Evolutionary conservation across 2,329 filamentous ascomycete species (phyloP).

Genomic region (Fulvia fulva): DNA sequence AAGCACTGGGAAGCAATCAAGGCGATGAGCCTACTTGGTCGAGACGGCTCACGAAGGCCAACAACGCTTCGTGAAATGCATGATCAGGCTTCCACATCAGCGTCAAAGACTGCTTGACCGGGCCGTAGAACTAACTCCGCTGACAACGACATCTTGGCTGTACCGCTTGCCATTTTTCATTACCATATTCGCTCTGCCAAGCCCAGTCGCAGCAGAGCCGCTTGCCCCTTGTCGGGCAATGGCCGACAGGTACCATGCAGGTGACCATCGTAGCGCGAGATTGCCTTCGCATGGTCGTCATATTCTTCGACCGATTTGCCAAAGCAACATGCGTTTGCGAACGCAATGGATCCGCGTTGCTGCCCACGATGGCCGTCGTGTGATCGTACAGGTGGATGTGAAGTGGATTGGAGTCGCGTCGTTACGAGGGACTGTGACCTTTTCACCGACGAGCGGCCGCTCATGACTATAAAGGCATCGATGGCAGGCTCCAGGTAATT

Average conservation of each 20-base stretch:
- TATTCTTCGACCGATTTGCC: slow-evolving; percentile 1
- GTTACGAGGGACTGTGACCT: neutral
- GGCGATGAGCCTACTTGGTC: neutral
- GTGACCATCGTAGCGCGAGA: neutral
- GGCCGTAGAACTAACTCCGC: neutral
- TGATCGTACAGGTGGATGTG: neutral
- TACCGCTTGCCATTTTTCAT: slow-evolving; percentile 6
- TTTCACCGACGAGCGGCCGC: neutral
- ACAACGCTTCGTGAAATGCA: neutral
- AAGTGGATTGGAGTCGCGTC: neutral
- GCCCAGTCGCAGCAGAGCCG: slow-evolving; percentile 4
- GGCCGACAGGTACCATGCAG: slow-evolving; percentile 12
- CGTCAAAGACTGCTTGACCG: neutral
- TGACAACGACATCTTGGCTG: neutral
- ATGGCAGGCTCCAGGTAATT: neutral
- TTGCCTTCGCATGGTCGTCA: slow-evolving; percentile 7
- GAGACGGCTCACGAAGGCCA: neutral
- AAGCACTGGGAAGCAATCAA: neutral
- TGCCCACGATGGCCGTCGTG: neutral
- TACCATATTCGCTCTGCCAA: slow-evolving; percentile 9
- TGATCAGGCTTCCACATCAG: neutral
- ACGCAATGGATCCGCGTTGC: neutral
- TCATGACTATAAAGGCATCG: neutral
- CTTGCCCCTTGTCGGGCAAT: slow-evolving; percentile 9
- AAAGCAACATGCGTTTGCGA: neutral